A percentile compares a stretch with the other conserved stretches of the same genome.
Evolutionary conservation across 1,284 basidiomycete species (phyloP).

Genomic region (Leccinum angustisporum): DNA sequence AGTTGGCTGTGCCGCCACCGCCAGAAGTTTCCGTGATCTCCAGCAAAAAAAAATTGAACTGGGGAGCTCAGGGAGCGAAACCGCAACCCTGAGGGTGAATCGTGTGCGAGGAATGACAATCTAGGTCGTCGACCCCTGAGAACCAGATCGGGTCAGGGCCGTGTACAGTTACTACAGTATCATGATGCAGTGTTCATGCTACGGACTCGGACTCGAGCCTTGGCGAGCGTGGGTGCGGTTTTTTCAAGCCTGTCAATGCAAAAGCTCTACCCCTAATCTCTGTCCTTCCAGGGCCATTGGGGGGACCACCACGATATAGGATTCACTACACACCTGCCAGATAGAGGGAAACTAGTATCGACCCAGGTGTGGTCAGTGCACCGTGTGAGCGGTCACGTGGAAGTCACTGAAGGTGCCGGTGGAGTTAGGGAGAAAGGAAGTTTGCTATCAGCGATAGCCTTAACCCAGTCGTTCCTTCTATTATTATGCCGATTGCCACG

Average conservation of each 20-base stretch:
- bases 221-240: not conserved
- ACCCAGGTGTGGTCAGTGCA: too few species aligned
- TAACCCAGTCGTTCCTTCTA: too few species aligned
- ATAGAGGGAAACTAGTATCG: not conserved
- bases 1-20: not conserved
- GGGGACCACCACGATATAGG: not conserved
- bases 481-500: too few species aligned
- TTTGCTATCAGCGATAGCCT: not conserved
- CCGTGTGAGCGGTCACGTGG: not conserved
- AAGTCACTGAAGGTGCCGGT: too few species aligned
- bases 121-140: not conserved
- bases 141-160: too few species aligned
- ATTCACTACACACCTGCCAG: not conserved
- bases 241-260: not conserved
- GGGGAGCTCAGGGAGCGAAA: not conserved
- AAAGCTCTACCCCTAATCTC: not conserved
- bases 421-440: not conserved
- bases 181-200: too few species aligned
- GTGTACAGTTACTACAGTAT: too few species aligned
- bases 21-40: not conserved
- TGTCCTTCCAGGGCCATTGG: not conserved
- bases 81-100: not conserved
- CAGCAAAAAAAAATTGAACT: not conserved
- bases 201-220: too few species aligned
- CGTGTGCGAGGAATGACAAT: not conserved